Base-by-base conservation (phyloP, 2,329 filamentous ascomycete species). In the Atkinsonella hypoxylon region DNA sequence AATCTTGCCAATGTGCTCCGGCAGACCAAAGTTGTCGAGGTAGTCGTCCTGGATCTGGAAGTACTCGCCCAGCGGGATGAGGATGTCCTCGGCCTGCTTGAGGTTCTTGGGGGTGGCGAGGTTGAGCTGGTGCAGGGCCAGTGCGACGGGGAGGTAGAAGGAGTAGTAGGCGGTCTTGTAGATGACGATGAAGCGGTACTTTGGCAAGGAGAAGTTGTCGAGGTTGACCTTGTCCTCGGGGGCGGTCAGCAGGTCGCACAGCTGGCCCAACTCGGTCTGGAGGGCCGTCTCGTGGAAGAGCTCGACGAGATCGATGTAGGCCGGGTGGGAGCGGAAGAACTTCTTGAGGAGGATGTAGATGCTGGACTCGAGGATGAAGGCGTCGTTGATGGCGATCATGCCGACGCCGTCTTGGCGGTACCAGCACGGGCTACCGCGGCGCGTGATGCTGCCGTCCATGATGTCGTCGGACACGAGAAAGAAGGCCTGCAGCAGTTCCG, bases 91-190 rank as follows among this genome's bases (percentile, higher is more conserved):
- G 43, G 89, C 85, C 64, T 87, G 85, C 72, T 91, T 85, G 54
- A 98, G 82, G 75, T 96, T 97, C 71, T 86, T 81, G 30, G 84
- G 81, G 9, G 89, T 93, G 20, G 91, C 93, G 54, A 90, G 77
- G 64, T 89, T 83, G 58, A 90, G 81, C 71, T 89, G 85, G 75
- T 91, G 77, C 61, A 98, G 77, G 5, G 93, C 88, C 43, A 98
- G 80, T 10, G 89, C 91, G 51, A 98, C 89, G 53, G 93, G 93
- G 13, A 98, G 85, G 74, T 97, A 97, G 79, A 98, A 98, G 64
- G 87, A 94, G 78, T 98, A 98, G 77, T 94, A 98, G 48, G 93
- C 90, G 22, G 93, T 98, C 82, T 98, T 98, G 83, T 95, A 97
- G 71, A 95, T 87, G 73, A 98, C 93, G 64, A 98, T 98, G 78